Evolutionary conservation across 768 basidiomycete genomes (phyloP).

Genomic region (Hygrocybe punicea): DNA sequence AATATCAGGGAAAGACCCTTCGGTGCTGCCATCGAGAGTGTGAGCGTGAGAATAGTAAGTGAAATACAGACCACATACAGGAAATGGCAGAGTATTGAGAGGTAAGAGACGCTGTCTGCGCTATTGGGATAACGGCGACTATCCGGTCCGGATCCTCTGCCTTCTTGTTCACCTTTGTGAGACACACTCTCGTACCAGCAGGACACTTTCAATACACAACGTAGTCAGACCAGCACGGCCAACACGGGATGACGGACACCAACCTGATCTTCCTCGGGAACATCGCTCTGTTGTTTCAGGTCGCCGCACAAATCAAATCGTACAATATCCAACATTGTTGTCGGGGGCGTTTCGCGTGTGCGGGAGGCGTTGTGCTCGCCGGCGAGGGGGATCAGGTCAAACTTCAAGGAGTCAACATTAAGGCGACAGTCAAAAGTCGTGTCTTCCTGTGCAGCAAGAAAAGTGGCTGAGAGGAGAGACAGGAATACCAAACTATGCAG

Average conservation of each 20-base stretch:
- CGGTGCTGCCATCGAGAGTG: constrained; percentile 37
- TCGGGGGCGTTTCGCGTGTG: constrained; percentile 61
- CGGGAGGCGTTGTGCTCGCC: constrained; percentile 51
- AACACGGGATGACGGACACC: constrained; percentile 19
- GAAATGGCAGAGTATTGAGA: constrained; percentile 35
- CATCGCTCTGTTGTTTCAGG: constrained; percentile 43
- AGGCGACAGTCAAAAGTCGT: constrained; percentile 54
- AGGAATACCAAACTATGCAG: neutral
- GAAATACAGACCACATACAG: constrained; percentile 31
- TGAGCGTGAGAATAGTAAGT: constrained; percentile 11
- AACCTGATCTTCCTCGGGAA: constrained; percentile 67
- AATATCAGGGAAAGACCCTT: constrained; percentile 56
- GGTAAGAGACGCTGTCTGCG: constrained; percentile 38
- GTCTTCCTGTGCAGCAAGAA: constrained; percentile 21
- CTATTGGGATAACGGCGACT: constrained; percentile 73
- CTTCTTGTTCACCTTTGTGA: constrained; percentile 66
- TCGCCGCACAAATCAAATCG: constrained; percentile 68
- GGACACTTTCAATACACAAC: constrained; percentile 50
- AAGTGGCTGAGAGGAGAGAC: neutral
- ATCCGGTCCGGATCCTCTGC: constrained; percentile 53
- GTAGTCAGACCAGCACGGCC: constrained; percentile 6
- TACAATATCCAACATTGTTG: constrained; percentile 54
- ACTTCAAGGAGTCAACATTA: constrained; percentile 42
- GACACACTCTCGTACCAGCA: constrained; percentile 66
- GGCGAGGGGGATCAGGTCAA: constrained; percentile 56